Base-by-base conservation (phyloP, 176 grass and related monocot genomes). In the maize (Zea mays) region DNA sequence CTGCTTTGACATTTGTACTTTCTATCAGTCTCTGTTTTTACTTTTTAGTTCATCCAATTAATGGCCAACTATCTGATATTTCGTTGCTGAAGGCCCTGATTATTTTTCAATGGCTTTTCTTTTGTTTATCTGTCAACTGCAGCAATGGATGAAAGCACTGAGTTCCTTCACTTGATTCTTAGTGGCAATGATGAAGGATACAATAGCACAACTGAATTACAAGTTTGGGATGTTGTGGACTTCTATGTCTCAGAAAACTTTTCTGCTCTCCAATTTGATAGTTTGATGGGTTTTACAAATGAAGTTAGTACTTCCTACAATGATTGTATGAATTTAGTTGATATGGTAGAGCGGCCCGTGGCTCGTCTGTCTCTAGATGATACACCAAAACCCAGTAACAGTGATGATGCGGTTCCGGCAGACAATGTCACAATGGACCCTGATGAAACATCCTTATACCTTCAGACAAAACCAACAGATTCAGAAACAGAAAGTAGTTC, bases 261-360 rank as follows among this genome's bases (percentile, higher is more conserved):
- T 72, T 88, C 92, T 81, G 40, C 75, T 81, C 66, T 98, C 64
- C 78, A 93, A 34, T 98, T 96, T 85, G 86, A 96, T 83, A 84
- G 78, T 43, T 62, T 90, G 27, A 96, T 96, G 92, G 96, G 79
- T 11, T 93, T 96, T 71, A 83, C 92, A 62, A 92, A 90, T 88
- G 86, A 93, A 82, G 72, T 81, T 35, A 65, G 75, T 81, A 79
- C 74, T 62, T 80, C 77, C 21, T 78, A 79, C 75, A 34, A 88
- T 68, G 92, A 91, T 36, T 81, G 45, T 81, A 79, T 68, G 73
- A 85, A 86, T 70, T 45, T 88, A 66, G 89, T 84, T 76, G 88
- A 96, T 62, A 81, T 93, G 85, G 86, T 89, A 51, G 96, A 93
- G 79, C 86, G 44, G 70, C 89, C 90, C 62, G 78, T 91, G 59